Conservation (phyloP, 495 filamentous ascomycete species). For the Amniculicola lignicola region DNA sequence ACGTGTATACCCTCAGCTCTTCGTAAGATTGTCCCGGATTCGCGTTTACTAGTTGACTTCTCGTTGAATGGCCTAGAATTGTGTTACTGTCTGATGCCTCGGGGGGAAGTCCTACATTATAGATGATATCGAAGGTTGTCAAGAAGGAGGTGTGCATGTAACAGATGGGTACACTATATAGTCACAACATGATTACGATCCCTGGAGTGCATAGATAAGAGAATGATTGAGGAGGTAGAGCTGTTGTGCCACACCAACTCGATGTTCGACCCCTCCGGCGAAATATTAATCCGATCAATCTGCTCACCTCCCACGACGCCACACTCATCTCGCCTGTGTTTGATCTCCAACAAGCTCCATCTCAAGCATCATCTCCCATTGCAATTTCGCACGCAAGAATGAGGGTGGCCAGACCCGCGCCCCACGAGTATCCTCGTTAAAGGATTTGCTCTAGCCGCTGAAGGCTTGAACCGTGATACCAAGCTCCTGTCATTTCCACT, state of each 20-base stretch:
- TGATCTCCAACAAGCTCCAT: constrained; percentile 11
- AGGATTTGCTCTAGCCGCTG: too few species aligned
- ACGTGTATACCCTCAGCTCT: too few species aligned
- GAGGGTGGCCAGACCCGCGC: neutral
- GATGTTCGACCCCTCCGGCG: neutral
- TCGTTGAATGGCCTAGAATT: too few species aligned
- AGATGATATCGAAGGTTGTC: too few species aligned
- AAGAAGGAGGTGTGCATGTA: too few species aligned
- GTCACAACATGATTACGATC: neutral
- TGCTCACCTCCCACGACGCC: neutral
- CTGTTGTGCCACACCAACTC: constrained; percentile 1
- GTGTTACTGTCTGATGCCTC: too few species aligned
- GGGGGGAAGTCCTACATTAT: too few species aligned
- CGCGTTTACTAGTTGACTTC: too few species aligned
- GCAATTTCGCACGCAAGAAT: neutral
- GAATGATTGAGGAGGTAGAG: neutral
- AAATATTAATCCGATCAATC: constrained; percentile 8
- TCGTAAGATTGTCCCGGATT: too few species aligned
- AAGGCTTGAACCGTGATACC: too few species aligned
- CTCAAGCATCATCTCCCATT: neutral
- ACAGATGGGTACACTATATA: too few species aligned
- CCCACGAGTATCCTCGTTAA: neutral
- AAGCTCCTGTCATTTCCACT: too few species aligned
- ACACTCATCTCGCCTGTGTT: constrained; percentile 25
- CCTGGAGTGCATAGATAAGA: neutral